Evolutionary conservation across 2,329 filamentous ascomycete genomes (phyloP).

Genomic region (Cordyceps cateniannulata): DNA sequence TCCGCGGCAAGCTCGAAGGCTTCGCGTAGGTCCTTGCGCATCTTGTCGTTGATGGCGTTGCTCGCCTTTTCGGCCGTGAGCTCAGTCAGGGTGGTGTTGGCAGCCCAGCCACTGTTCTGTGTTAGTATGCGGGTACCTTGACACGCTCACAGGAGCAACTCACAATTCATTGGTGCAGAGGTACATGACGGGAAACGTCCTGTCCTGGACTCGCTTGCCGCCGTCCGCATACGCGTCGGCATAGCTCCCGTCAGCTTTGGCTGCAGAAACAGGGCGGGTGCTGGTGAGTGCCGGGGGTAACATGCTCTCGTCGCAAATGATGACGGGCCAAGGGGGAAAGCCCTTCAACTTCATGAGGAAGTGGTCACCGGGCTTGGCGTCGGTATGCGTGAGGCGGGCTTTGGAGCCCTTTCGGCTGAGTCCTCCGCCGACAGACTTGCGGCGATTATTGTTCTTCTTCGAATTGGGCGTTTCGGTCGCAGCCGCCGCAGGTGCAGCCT

Average conservation of each 20-base stretch:
- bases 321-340: slow-evolving; percentile 88
- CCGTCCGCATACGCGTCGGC: slow-evolving; percentile 81
- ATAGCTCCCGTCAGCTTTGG: slow-evolving; percentile 76
- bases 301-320: slow-evolving; percentile 93
- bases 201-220: slow-evolving; percentile 76
- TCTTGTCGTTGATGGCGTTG: slow-evolving; percentile 64
- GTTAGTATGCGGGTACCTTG: neutral
- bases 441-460: slow-evolving; percentile 44
- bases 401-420: slow-evolving; percentile 80
- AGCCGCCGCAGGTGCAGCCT: slow-evolving; percentile 23
- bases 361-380: slow-evolving; percentile 85
- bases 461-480: slow-evolving; percentile 30
- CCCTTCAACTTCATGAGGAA: slow-evolving; percentile 93
- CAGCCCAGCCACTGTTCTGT: slow-evolving; percentile 72
- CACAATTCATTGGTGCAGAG: slow-evolving; percentile 94
- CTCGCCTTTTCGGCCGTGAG: slow-evolving; percentile 69
- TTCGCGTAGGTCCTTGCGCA: slow-evolving; percentile 68
- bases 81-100: slow-evolving; percentile 74
- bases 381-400: slow-evolving; percentile 61
- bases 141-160: slow-evolving; percentile 34
- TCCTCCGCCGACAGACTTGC: slow-evolving; percentile 68
- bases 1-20: slow-evolving; percentile 79
- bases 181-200: slow-evolving; percentile 94
- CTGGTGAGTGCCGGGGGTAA: slow-evolving; percentile 72
- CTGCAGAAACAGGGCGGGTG: slow-evolving; percentile 76